Conservation (phyloP, 306 rosid species). For the Clitoria ternatea region DNA sequence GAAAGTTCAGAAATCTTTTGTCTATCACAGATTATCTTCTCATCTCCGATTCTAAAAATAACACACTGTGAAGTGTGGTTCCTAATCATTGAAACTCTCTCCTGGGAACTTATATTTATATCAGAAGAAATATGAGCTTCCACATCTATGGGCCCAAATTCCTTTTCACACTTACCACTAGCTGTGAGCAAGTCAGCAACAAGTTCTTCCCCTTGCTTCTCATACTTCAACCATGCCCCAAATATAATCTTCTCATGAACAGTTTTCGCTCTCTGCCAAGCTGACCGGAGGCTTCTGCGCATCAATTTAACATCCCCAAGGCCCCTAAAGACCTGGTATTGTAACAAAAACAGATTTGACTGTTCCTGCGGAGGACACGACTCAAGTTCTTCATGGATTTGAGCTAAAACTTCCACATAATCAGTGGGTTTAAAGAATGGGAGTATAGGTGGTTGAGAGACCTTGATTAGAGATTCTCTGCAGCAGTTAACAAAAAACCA, state of each 20-base stretch:
- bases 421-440: constrained; percentile 77
- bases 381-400: constrained; percentile 95
- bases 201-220: constrained; percentile 77
- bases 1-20: constrained; percentile 77
- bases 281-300: constrained; percentile 83
- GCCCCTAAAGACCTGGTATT: constrained; percentile 83
- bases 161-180: constrained; percentile 66
- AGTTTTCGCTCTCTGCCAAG: constrained; percentile 77
- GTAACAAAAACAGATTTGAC: constrained; percentile 73
- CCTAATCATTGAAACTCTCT: constrained; percentile 44
- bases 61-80: constrained; percentile 41
- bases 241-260: constrained; percentile 74
- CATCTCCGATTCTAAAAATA: constrained; percentile 62
- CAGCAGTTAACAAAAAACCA: constrained; percentile 22
- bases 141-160: constrained; percentile 66
- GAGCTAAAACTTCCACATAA: constrained; percentile 87
- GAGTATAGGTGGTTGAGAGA: constrained; percentile 69
- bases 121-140: constrained; percentile 50
- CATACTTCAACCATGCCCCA: constrained; percentile 94
- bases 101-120: constrained; percentile 30
- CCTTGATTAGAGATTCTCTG: constrained; percentile 91
- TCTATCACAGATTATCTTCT: constrained; percentile 76
- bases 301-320: constrained; percentile 78
- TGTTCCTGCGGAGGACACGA: constrained; percentile 62
- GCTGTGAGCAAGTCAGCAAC: constrained; percentile 59